These are phyloP conservation scores for Cyberlindnera veronae DNA, from an alignment of 805 yeast genomes.

Conservation along the genomic window DNA sequence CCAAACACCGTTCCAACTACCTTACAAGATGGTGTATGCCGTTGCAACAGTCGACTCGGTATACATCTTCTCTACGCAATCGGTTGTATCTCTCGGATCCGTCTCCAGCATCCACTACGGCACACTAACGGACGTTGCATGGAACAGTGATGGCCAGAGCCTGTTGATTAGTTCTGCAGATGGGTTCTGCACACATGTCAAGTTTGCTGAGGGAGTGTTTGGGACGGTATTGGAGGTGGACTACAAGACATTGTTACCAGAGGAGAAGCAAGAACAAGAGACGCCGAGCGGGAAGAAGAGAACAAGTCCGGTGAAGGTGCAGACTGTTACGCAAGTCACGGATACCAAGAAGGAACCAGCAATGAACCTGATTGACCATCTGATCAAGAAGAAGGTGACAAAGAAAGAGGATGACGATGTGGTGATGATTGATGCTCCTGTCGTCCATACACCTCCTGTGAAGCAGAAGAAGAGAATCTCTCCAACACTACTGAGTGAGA, in stretches of 20 bases:
- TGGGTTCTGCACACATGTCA: conserved; percentile 79
- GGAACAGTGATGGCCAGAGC: conserved; percentile 75
- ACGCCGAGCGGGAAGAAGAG: too few relatives aligned
- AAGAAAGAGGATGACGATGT: neutral
- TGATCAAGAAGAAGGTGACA: conserved; percentile 9
- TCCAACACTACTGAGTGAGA: too few relatives aligned
- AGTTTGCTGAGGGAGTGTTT: conserved; percentile 49
- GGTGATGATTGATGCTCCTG: conserved; percentile 3
- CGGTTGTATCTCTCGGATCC: conserved; percentile 62
- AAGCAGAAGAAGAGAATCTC: conserved; percentile 31
- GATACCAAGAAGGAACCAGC: too few relatives aligned
- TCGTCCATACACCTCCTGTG: conserved; percentile 9
- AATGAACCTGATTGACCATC: conserved; percentile 9
- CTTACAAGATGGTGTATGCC: conserved; percentile 84
- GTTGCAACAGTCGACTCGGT: conserved; percentile 90
- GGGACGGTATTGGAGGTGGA: conserved; percentile 45
- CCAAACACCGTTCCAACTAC: conserved; percentile 46
- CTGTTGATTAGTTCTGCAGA: conserved; percentile 82
- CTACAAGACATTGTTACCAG: conserved; percentile 12
- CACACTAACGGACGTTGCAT: conserved; percentile 79
- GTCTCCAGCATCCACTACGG: conserved; percentile 84
- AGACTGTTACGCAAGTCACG: too few relatives aligned
- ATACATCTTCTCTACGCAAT: conserved; percentile 75
- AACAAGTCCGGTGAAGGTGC: too few relatives aligned
- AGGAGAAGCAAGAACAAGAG: conserved; percentile 9